Evolutionary conservation across 192 early-diverging fungal species (phyloP).

Genomic region (Dissophora ornata): DNA sequence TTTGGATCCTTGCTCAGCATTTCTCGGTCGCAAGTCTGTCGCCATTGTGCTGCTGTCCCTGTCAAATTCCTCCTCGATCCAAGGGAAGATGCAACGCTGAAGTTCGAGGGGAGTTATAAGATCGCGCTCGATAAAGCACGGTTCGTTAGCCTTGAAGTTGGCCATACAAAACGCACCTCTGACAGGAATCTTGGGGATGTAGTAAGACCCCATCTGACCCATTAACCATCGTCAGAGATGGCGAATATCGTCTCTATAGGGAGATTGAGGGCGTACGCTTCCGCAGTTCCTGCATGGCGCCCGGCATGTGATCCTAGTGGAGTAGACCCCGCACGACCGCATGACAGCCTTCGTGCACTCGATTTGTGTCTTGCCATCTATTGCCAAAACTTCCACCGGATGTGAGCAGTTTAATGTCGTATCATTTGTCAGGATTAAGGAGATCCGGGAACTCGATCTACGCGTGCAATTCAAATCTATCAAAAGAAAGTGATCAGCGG

Average conservation of each 20-base stretch:
- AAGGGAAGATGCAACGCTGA: conserved; percentile 19
- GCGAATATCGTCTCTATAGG: conserved; percentile 17
- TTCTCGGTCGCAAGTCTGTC: not conserved
- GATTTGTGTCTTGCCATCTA: conserved; percentile 11
- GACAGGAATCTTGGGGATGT: conserved; percentile 4
- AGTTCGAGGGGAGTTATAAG: conserved; percentile 20
- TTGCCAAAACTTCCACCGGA: not conserved
- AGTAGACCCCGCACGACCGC: conserved; percentile 32
- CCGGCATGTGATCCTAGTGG: conserved; percentile 17
- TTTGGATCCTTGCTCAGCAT: conserved; percentile 9
- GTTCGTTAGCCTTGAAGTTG: conserved; percentile 21
- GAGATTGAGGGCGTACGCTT: too few relatives aligned
- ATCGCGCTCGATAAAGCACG: conserved; percentile 20
- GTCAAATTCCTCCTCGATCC: conserved; percentile 21
- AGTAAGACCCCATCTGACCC: conserved; percentile 25
- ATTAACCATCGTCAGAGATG: conserved; percentile 24
- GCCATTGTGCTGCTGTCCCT: conserved; percentile 4
- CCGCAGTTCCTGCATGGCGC: conserved; percentile 16
- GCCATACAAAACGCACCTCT: conserved; percentile 26
- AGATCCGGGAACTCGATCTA: conserved; percentile 19
- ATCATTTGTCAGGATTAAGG: conserved; percentile 2
- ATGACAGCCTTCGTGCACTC: conserved; percentile 23
- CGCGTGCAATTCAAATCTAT: not conserved
- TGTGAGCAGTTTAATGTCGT: conserved; percentile 11
- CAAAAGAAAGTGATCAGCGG: too few relatives aligned